phyloP scores from a whole-genome alignment of 2,329 filamentous ascomycete genomes.

The Ceratocystis smalleyi region DNA sequence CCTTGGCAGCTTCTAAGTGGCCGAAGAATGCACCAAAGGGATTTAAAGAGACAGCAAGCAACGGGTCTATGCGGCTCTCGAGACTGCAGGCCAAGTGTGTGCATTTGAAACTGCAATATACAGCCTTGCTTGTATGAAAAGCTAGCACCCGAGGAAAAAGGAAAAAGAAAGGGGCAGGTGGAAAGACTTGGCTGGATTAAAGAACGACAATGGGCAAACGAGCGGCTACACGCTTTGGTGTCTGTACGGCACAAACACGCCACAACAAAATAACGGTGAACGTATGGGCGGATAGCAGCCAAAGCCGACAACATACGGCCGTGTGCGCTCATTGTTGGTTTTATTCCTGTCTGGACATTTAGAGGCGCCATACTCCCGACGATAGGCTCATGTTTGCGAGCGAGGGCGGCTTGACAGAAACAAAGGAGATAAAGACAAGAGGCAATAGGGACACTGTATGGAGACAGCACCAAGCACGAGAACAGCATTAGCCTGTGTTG shows the following conservation, averaged over 20 bases:
- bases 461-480: background rate
- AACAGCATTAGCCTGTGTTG: background rate
- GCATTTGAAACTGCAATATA: background rate
- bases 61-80: background rate
- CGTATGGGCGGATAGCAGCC: background rate
- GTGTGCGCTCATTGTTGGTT: background rate
- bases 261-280: background rate
- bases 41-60: background rate
- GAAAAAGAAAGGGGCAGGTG: background rate
- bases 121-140: constrained; percentile 1
- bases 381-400: background rate
- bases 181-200: background rate
- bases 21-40: background rate
- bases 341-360: background rate
- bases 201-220: background rate
- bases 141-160: background rate
- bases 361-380: background rate
- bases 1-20: background rate
- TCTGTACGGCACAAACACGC: background rate
- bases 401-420: background rate
- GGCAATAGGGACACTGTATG: background rate
- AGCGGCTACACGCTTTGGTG: background rate
- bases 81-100: background rate
- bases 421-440: background rate
- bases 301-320: background rate